Evolutionary conservation across 148 eudicot species (phyloP).

Genomic region (Agrostemma githago): DNA sequence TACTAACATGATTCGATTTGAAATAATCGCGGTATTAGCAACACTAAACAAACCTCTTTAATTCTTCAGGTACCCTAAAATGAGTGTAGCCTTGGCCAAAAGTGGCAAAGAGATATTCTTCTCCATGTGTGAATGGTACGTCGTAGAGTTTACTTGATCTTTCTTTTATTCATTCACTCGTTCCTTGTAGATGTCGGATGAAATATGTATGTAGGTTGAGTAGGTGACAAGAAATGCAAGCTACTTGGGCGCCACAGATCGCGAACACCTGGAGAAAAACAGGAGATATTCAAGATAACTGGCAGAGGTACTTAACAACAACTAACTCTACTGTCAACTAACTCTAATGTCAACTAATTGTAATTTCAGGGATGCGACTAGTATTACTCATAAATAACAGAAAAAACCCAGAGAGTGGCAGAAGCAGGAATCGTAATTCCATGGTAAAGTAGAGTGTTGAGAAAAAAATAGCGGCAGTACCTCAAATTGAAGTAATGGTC

Average conservation of each 20-base stretch:
- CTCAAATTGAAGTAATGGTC: no score
- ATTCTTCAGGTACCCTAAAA: conserved; percentile 61
- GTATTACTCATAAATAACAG: no score
- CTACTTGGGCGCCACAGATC: conserved; percentile 57
- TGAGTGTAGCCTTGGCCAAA: conserved; percentile 60
- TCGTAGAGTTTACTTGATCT: no score
- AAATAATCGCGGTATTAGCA: neutral
- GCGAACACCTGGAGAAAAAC: conserved; percentile 97
- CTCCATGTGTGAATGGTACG: conserved; percentile 88
- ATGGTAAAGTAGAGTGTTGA: no score
- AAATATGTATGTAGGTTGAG: neutral
- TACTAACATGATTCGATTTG: no score
- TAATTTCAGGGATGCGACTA: no score
- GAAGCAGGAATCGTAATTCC: no score
- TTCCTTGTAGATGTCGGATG: neutral
- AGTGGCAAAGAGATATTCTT: conserved; percentile 66
- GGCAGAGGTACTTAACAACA: conserved; percentile 47
- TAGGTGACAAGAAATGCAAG: conserved; percentile 79
- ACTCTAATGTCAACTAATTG: no score
- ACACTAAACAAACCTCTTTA: neutral
- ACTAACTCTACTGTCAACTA: neutral
- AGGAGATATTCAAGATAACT: conserved; percentile 60
- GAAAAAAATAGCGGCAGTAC: no score
- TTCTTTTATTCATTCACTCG: no score
- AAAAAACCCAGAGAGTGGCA: no score